phyloP scores from a whole-genome alignment of 257 asterid genomes.

The Plantago major region DNA sequence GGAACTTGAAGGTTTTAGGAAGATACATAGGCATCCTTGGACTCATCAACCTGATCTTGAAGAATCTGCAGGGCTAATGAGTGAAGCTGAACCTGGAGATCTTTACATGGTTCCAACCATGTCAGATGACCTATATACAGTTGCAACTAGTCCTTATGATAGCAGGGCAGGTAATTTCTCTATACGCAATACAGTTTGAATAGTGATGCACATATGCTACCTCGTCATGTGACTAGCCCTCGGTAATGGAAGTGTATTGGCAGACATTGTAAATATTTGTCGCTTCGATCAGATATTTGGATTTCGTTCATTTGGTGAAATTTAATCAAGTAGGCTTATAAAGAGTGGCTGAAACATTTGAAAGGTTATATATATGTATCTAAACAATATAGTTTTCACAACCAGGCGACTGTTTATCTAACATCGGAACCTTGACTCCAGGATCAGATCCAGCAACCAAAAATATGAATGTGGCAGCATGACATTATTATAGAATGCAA shows the following conservation, averaged over 20 bases:
- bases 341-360: too few species aligned
- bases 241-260: constrained; percentile 26
- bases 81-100: constrained; percentile 24
- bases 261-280: not conserved
- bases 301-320: not conserved
- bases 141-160: constrained; percentile 28
- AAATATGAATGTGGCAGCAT: too few species aligned
- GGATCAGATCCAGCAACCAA: too few species aligned
- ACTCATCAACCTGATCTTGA: constrained; percentile 13
- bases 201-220: constrained; percentile 19
- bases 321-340: too few species aligned
- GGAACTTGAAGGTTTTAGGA: constrained; percentile 40
- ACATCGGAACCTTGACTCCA: too few species aligned
- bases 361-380: too few species aligned
- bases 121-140: constrained; percentile 39
- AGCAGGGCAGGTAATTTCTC: constrained; percentile 20
- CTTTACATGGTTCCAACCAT: constrained; percentile 27
- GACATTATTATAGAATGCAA: too few species aligned
- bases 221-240: constrained; percentile 28
- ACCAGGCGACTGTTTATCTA: too few species aligned
- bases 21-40: constrained; percentile 34
- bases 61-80: constrained; percentile 29
- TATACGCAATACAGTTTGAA: constrained; percentile 36
- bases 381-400: too few species aligned
- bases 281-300: not conserved